Conservation (phyloP, 768 basidiomycete species). For the Amanita muscaria region DNA sequence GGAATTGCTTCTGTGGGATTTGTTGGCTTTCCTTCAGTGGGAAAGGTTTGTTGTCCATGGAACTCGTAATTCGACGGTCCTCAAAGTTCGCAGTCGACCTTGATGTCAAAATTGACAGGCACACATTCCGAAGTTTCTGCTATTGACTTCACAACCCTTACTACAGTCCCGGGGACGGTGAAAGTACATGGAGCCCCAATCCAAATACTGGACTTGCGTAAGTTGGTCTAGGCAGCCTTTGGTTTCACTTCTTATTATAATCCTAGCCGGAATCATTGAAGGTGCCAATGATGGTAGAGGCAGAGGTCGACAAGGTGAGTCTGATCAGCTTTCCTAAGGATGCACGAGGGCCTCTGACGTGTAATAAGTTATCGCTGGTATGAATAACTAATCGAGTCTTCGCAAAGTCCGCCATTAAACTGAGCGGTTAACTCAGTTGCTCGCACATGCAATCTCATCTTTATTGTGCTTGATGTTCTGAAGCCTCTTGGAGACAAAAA, state of each 20-base stretch:
- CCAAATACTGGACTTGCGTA: constrained; percentile 88
- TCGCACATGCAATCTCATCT: constrained; percentile 95
- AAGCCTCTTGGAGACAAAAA: constrained; percentile 97
- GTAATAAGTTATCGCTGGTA: constrained; percentile 66
- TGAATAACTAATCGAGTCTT: constrained; percentile 17
- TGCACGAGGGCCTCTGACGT: constrained; percentile 7
- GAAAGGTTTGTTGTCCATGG: constrained; percentile 50
- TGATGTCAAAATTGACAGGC: constrained; percentile 94
- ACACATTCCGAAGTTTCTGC: constrained; percentile 94
- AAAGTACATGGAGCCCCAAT: constrained; percentile 95
- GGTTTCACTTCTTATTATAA: background rate
- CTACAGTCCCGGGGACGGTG: constrained; percentile 90
- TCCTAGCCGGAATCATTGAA: constrained; percentile 89
- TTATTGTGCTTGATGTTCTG: constrained; percentile 95
- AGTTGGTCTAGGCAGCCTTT: constrained; percentile 21
- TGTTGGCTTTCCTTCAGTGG: constrained; percentile 88
- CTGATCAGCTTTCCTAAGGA: background rate
- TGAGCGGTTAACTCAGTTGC: constrained; percentile 51
- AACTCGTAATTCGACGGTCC: background rate
- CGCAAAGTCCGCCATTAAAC: constrained; percentile 10
- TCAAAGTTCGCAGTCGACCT: constrained; percentile 52
- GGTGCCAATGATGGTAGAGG: constrained; percentile 96
- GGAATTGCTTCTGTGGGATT: constrained; percentile 97
- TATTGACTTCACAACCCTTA: constrained; percentile 95
- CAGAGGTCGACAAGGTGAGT: constrained; percentile 85